Base-by-base conservation (phyloP, 2,329 filamentous ascomycete genomes). In the Raffaelea deltoideospora region DNA sequence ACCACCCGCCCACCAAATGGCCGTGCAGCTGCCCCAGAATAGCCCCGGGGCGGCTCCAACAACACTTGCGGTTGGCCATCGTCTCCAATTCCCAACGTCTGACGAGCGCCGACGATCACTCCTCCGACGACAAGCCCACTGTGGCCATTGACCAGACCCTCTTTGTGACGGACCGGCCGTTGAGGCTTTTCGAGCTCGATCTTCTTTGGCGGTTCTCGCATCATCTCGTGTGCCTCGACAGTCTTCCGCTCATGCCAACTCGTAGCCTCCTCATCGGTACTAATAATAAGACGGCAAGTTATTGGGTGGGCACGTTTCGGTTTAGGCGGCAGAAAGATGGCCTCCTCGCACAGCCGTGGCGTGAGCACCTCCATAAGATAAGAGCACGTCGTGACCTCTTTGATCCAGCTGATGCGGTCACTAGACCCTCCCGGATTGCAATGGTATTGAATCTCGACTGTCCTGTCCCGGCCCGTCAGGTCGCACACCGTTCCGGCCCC, bases 351-450 rank as follows among this genome's bases (percentile, higher is more conserved):
- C 11, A 95, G 72, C 1, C 85, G 76, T 0, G 86, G 84, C 0
- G 87, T 94, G 53, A 93, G 81, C 43, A 95, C 73, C 23, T 93
- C 75, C 86, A 95, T 94, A 37, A 94, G 66, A 53, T 95, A 95
- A 11, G 84, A 76, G 59, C 87, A 95, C 10, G 85, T 94, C 3
- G 79, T 81, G 2, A 88, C 75, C 54, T 95, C 87, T 56, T 94
- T 94, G 58, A 95, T 92, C 75, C 84, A 86, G 31, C 79, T 79
- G 48, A 95, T 94, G 33, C 79, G 74, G 53, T 93, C 79, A 33
- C 63, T 65, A 3, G 72, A 72, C 23, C 76, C 65, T 34, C 81
- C 77, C 0, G 83, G 84, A 48, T 83, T 79, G 60, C 86, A 94
- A 52, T 76, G 72, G 47, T 76, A 76, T 47, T 85, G 81, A 10